These are phyloP conservation scores for Entophlyctis luteolus DNA, from an alignment of 192 early-diverging fungal species.

Conservation along the genomic window DNA sequence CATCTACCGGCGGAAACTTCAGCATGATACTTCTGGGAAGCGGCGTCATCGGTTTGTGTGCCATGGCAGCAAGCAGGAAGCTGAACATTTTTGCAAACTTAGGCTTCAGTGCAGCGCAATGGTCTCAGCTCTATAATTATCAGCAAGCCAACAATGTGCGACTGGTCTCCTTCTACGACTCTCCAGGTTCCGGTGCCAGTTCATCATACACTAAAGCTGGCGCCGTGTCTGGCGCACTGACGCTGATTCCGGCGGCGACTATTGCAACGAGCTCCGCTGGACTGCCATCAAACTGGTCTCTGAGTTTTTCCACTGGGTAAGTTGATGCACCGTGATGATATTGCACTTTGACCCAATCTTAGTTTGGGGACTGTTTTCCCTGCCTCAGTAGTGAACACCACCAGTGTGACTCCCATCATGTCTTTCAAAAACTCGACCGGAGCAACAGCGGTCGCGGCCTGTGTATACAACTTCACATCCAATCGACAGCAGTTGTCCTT, in stretches of 20 bases:
- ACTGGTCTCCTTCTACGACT: constrained; percentile 13
- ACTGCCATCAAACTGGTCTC: not conserved
- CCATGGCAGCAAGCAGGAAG: not conserved
- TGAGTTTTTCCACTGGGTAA: not conserved
- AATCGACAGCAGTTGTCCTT: not conserved
- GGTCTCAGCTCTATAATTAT: constrained; percentile 11
- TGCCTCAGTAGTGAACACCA: not conserved
- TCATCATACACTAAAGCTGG: not conserved
- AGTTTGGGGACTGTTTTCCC: not conserved
- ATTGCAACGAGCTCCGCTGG: not conserved
- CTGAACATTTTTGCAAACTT: not conserved
- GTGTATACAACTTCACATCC: not conserved
- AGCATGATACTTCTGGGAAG: not conserved
- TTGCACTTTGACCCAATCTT: not conserved
- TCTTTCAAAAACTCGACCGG: not conserved
- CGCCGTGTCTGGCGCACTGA: not conserved
- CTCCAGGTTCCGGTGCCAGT: not conserved
- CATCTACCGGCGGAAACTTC: not conserved
- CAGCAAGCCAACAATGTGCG: constrained; percentile 11
- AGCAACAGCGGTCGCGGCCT: not conserved
- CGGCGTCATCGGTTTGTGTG: not conserved
- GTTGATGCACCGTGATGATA: not conserved
- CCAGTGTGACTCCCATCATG: not conserved
- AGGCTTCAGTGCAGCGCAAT: constrained; percentile 6
- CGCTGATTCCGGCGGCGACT: not conserved